Base-by-base conservation (phyloP, 78 protist species). In the Dictyostelium intermedium region DNA sequence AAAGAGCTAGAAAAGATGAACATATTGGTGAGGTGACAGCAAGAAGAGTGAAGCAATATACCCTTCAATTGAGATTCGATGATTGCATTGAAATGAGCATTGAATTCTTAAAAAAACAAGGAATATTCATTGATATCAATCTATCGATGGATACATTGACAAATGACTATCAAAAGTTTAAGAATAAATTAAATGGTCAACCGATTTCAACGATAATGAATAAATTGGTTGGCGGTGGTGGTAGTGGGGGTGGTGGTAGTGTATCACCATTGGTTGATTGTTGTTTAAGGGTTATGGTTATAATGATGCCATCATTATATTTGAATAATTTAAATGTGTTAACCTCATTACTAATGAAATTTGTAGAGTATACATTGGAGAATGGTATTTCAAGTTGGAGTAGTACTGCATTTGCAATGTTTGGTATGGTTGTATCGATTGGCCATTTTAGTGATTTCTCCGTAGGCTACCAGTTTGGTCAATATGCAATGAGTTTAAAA, bases 241-340 rank as follows among this genome's bases (percentile, higher is more conserved):
- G 37, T 27, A 11, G 30, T 23, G 18, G 8, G 6, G 10, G 30
- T 53, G 14, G 30, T 63, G 41, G 14, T 0, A 20, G 20, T 25
- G 30, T 20, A 25, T 35, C 45, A 39, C 74, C 63, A 39, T 45
- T 86, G n/a, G 77, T 23, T 2, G 43, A 39, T 13, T 47, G 77
- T 20, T 80, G 85, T 32, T 6, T 50, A 18, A 74, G 78, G 34
- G 47, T 86, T 1, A 86, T 86, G 80, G 84, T 83, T 16, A 86
- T 77, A 2, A 86, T 86, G 92, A 86, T 86, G 32, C 83, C 92
- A 2, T 81, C 92, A 25, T 66, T 86, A 18, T 86, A 76, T 56
- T 86, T 86, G 8, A 86, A 80, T 16, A 86, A 86, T 60, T 47
- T 86, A 6, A 69, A 35, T 11, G 3, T 76, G 0, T n/a, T 86